phyloP scores from a whole-genome alignment of 2,329 filamentous ascomycete species.

The Trichophyton simii region DNA sequence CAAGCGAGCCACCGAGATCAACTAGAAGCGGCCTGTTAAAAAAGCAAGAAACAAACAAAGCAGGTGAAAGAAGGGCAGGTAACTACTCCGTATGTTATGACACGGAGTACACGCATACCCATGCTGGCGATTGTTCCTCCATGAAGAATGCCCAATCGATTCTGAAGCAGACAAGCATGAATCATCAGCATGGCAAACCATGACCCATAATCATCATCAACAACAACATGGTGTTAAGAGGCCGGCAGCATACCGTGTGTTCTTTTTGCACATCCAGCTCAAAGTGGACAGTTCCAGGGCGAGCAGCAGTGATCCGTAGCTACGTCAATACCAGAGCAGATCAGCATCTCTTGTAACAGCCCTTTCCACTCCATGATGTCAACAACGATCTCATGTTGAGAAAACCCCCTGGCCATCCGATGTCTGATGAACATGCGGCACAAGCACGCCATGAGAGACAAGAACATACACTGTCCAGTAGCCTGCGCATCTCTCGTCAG shows the following conservation, averaged over 20 bases:
- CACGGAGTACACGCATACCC: slow-evolving; percentile 24
- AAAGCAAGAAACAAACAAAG: neutral
- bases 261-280: slow-evolving; percentile 53
- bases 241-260: slow-evolving; percentile 42
- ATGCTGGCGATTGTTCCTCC: slow-evolving; percentile 55
- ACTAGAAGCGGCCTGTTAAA: slow-evolving; percentile 28
- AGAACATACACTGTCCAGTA: slow-evolving; percentile 31
- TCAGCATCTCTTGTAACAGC: neutral
- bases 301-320: slow-evolving; percentile 49
- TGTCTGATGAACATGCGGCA: neutral
- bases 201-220: neutral
- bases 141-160: slow-evolving; percentile 53
- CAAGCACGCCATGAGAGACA: neutral
- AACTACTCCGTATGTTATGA: no score
- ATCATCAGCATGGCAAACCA: neutral
- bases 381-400: neutral
- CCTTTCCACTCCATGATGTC: neutral
- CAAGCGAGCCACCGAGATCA: slow-evolving; percentile 53
- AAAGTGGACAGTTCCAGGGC: slow-evolving; percentile 51
- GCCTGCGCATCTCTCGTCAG: slow-evolving; percentile 12
- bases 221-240: neutral
- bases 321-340: slow-evolving; percentile 18
- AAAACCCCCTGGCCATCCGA: neutral
- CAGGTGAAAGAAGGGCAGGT: neutral
- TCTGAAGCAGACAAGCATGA: slow-evolving; percentile 30